Percentiles rank a stretch among this genome's conserved stretches.
Conservation (phyloP, 2,329 filamentous ascomycete genomes). For the Exophiala sp. region DNA sequence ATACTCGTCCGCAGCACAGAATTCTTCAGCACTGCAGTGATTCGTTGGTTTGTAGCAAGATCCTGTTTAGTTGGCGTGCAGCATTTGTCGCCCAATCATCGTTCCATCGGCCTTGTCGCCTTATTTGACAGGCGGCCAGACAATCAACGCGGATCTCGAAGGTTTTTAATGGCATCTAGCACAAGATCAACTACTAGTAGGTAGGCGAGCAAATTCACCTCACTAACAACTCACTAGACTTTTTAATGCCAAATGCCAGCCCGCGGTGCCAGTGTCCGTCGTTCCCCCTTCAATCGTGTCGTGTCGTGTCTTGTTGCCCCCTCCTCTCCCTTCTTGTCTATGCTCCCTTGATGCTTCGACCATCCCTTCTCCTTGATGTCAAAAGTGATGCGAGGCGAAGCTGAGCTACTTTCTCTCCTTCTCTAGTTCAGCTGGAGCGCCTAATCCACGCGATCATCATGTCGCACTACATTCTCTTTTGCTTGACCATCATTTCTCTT, state of each 20-base stretch:
- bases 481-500: constrained; percentile 13
- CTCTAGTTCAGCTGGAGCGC: constrained; percentile 2
- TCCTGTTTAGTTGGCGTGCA: too few species aligned
- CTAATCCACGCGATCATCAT: constrained; percentile 19
- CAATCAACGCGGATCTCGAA: too few species aligned
- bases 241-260: background rate
- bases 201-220: too few species aligned
- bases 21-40: too few species aligned
- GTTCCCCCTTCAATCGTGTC: background rate
- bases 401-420: constrained; percentile 10
- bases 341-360: background rate
- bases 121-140: too few species aligned
- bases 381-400: constrained; percentile 14
- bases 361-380: constrained; percentile 3
- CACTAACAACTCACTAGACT: background rate
- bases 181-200: too few species aligned
- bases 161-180: too few species aligned
- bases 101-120: too few species aligned
- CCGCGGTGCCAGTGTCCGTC: too few species aligned
- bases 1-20: too few species aligned
- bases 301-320: background rate
- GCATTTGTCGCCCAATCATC: too few species aligned
- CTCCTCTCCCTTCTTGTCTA: background rate
- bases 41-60: too few species aligned
- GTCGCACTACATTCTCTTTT: constrained; percentile 19